Evolutionary conservation across 495 filamentous ascomycete species (phyloP).

Genomic region (Podospora comata): DNA sequence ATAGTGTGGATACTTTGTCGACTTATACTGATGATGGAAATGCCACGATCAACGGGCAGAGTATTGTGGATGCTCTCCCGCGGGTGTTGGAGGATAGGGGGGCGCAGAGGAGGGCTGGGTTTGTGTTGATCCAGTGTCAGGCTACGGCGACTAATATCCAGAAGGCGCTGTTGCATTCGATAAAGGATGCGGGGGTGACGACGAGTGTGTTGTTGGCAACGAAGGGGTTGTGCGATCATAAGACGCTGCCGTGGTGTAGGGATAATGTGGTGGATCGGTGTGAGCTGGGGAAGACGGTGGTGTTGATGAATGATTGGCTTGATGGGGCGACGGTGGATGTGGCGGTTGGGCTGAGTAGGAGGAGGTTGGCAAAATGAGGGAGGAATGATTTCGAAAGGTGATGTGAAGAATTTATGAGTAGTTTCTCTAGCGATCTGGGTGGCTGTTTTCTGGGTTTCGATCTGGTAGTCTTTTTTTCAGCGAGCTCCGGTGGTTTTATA

Average conservation of each 20-base stretch:
- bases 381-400: not conserved
- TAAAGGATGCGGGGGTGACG: constrained; percentile 41
- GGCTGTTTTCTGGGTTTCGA: too few species aligned
- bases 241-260: constrained; percentile 50
- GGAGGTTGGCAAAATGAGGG: constrained; percentile 35
- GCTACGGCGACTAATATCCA: constrained; percentile 52
- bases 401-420: not conserved
- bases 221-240: constrained; percentile 49
- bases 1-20: constrained; percentile 43
- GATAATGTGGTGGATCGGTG: constrained; percentile 40
- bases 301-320: constrained; percentile 56
- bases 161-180: constrained; percentile 46
- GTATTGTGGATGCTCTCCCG: constrained; percentile 45
- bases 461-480: too few species aligned
- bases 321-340: constrained; percentile 53
- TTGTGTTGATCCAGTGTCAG: constrained; percentile 54
- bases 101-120: constrained; percentile 38
- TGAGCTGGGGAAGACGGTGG: constrained; percentile 39
- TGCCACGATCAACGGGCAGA: constrained; percentile 47
- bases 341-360: constrained; percentile 41
- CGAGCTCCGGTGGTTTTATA: too few species aligned
- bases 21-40: constrained; percentile 53
- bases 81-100: constrained; percentile 33
- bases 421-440: not conserved
- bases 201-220: constrained; percentile 48